Evolutionary conservation across 2,329 filamentous ascomycete genomes (phyloP).

Genomic region (Epichloe sibirici): DNA sequence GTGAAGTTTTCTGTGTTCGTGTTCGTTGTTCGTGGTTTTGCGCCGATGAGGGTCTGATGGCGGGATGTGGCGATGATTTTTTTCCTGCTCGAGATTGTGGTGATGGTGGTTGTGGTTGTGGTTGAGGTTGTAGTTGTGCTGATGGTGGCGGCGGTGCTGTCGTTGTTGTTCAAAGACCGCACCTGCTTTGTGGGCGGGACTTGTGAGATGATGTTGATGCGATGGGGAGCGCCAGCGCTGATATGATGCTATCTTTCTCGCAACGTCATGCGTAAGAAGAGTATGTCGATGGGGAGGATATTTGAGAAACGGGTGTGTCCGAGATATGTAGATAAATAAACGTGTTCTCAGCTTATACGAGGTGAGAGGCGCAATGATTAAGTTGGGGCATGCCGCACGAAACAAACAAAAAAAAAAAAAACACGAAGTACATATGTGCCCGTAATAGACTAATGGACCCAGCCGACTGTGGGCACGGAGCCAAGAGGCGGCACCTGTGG

Average conservation of each 20-base stretch:
- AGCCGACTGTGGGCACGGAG: too few species aligned
- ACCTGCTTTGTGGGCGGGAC: neutral
- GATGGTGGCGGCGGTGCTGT: neutral
- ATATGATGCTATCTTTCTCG: neutral
- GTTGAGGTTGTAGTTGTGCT: neutral
- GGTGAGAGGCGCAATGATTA: too few species aligned
- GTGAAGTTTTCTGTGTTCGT: neutral
- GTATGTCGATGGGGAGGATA: neutral
- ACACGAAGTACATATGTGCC: too few species aligned
- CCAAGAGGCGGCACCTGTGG: too few species aligned
- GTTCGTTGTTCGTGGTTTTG: neutral
- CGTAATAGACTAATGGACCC: too few species aligned
- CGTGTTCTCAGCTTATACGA: too few species aligned
- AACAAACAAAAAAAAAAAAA: too few species aligned
- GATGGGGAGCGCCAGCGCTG: constrained; percentile 2
- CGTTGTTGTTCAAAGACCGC: neutral
- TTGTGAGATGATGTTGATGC: neutral
- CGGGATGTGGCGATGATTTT: neutral
- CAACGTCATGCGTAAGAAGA: neutral
- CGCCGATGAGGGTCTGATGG: neutral
- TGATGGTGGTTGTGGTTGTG: neutral
- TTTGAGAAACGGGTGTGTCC: neutral
- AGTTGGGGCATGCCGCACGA: too few species aligned
- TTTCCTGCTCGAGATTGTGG: neutral
- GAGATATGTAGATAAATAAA: too few species aligned